A percentile compares a stretch with the other conserved stretches of the same genome.
Conservation (phyloP, 2,329 filamentous ascomycete species). For the Pseudogymnoascus sp. region DNA sequence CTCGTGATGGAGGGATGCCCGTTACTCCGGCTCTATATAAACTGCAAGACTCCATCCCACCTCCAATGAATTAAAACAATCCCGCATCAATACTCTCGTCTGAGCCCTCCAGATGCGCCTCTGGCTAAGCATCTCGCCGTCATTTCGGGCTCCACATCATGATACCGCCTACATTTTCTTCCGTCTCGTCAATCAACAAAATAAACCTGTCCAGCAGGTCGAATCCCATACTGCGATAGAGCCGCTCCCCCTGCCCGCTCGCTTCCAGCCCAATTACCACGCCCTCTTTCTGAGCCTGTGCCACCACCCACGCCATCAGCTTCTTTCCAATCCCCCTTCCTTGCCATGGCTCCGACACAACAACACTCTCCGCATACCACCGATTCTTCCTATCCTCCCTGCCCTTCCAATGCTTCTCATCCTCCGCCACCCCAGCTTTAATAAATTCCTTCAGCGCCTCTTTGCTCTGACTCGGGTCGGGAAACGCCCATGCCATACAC, state of each 20-base stretch:
- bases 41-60: neutral
- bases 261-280: conserved; percentile 21
- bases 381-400: conserved; percentile 17
- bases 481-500: conserved; percentile 12
- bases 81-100: neutral
- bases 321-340: conserved; percentile 21
- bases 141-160: conserved; percentile 8
- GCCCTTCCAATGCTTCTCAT: conserved; percentile 18
- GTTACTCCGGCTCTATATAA: neutral
- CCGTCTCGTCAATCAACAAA: neutral
- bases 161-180: neutral
- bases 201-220: conserved; percentile 10
- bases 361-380: conserved; percentile 22
- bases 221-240: conserved; percentile 23
- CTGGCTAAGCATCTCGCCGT: neutral
- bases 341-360: conserved; percentile 19
- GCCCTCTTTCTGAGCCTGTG: conserved; percentile 19
- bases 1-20: too few relatives aligned
- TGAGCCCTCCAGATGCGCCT: neutral
- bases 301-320: conserved; percentile 22
- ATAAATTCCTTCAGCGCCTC: conserved; percentile 11
- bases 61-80: neutral
- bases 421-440: neutral
- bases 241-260: conserved; percentile 18
- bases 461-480: conserved; percentile 12